phyloP scores from a whole-genome alignment of 1,284 basidiomycete species.

The Exsudoporus floridanus region DNA sequence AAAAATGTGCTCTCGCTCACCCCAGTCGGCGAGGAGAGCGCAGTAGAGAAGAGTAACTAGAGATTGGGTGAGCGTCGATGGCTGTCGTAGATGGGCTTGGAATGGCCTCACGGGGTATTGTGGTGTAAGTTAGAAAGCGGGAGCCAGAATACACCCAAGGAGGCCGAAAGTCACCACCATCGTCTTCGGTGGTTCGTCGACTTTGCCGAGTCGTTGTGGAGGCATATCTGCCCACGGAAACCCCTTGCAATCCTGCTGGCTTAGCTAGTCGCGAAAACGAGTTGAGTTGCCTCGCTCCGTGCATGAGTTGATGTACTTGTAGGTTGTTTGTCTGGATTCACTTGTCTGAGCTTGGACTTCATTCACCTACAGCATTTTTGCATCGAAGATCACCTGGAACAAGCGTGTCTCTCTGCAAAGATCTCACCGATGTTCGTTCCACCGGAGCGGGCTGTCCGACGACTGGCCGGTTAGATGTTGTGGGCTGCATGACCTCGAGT shows the following conservation, averaged over 20 bases:
- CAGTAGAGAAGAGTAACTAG: slow-evolving; percentile 54
- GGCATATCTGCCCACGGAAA: slow-evolving; percentile 8
- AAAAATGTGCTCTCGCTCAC: slow-evolving; percentile 68
- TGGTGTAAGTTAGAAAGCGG: slow-evolving; percentile 44
- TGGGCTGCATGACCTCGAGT: neutral
- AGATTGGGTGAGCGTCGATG: slow-evolving; percentile 1
- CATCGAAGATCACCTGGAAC: neutral
- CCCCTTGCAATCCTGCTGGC: neutral
- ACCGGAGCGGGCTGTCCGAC: slow-evolving; percentile 8
- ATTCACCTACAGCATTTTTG: neutral
- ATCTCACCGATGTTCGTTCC: slow-evolving; percentile 5
- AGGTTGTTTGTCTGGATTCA: slow-evolving; percentile 8
- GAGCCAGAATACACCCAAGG: slow-evolving; percentile 55
- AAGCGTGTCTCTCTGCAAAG: neutral
- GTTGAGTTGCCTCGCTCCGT: slow-evolving; percentile 5
- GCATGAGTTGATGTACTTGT: slow-evolving; percentile 6
- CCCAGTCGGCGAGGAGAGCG: slow-evolving; percentile 66
- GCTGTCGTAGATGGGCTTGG: neutral
- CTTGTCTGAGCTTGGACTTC: neutral
- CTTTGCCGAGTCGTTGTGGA: slow-evolving; percentile 19
- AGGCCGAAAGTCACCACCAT: slow-evolving; percentile 47
- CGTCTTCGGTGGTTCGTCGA: slow-evolving; percentile 14
- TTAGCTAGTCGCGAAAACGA: slow-evolving; percentile 3
- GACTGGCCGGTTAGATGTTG: neutral
- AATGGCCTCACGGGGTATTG: slow-evolving; percentile 49